Percentiles rank a stretch among this genome's conserved stretches.
These are phyloP conservation scores for Globomyces sp. DNA, from an alignment of 371 early-diverging fungal species.

Conservation along the genomic window DNA sequence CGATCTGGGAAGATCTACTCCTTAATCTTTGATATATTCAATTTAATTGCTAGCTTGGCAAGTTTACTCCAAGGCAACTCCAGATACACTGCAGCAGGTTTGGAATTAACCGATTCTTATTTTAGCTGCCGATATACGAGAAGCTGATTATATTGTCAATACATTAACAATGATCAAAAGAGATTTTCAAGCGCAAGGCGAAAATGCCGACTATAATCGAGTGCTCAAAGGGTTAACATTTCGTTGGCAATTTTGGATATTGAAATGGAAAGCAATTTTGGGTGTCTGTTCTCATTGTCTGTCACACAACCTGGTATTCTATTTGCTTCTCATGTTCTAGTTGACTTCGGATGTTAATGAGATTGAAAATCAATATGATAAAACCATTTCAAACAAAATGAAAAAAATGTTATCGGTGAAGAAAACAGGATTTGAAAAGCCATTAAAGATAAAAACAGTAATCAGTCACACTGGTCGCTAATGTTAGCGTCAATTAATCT, in stretches of 20 bases:
- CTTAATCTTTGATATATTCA: constrained; percentile 40
- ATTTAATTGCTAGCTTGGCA: constrained; percentile 34
- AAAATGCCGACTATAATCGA: constrained; percentile 36
- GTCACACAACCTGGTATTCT: constrained; percentile 8
- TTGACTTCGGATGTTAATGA: constrained; percentile 8
- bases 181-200: constrained; percentile 46
- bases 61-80: constrained; percentile 46
- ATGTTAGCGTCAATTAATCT: background rate
- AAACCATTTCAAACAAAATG: constrained; percentile 17
- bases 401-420: constrained; percentile 5
- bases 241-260: constrained; percentile 47
- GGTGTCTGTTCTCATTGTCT: constrained; percentile 8
- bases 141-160: constrained; percentile 49
- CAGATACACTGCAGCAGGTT: constrained; percentile 40
- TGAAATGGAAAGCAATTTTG: constrained; percentile 24
- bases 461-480: background rate
- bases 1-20: constrained; percentile 36
- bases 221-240: constrained; percentile 35
- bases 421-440: constrained; percentile 10
- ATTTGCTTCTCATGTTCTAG: background rate
- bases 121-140: constrained; percentile 34
- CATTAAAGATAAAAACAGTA: constrained; percentile 11
- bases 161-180: constrained; percentile 47
- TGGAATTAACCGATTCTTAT: background rate
- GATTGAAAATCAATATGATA: constrained; percentile 13